Conservation (phyloP, 1,284 basidiomycete species). For the Trametes pubescens region DNA sequence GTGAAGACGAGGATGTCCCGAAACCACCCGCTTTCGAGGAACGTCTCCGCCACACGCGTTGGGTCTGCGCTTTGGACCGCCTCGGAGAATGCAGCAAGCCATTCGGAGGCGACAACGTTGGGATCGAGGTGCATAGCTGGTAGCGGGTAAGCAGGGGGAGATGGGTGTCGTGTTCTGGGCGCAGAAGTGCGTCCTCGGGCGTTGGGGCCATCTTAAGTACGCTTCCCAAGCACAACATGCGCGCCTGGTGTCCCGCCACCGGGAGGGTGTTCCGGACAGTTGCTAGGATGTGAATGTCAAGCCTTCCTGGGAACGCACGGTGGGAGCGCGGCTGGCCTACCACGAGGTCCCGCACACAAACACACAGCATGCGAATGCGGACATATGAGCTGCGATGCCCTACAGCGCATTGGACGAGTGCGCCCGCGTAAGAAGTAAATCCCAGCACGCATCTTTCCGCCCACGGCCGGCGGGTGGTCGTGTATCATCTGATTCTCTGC, state of each 20-base stretch:
- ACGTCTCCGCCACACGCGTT: conserved; percentile 44
- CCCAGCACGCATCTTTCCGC: conserved; percentile 1
- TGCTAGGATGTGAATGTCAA: conserved; percentile 3
- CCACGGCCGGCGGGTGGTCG: neutral
- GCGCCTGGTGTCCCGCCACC: conserved; percentile 1
- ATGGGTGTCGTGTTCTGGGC: neutral
- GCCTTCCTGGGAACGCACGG: neutral
- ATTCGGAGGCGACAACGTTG: conserved; percentile 46
- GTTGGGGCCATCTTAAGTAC: conserved; percentile 8
- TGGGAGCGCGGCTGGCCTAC: neutral
- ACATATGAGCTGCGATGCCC: neutral
- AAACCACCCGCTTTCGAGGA: conserved; percentile 57
- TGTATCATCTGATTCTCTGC: neutral
- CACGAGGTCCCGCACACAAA: neutral
- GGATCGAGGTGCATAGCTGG: conserved; percentile 16
- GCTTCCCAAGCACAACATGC: conserved; percentile 7
- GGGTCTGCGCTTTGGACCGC: conserved; percentile 46
- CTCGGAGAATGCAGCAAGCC: conserved; percentile 54
- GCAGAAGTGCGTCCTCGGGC: neutral
- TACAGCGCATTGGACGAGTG: neutral
- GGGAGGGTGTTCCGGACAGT: neutral
- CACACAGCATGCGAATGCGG: neutral
- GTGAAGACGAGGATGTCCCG: conserved; percentile 69
- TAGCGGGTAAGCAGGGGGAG: neutral
- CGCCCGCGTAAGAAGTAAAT: neutral